Percentiles rank a stretch among this genome's conserved stretches.
Evolutionary conservation across 2,329 filamentous ascomycete genomes (phyloP).

Genomic region (Penicillium sp.): DNA sequence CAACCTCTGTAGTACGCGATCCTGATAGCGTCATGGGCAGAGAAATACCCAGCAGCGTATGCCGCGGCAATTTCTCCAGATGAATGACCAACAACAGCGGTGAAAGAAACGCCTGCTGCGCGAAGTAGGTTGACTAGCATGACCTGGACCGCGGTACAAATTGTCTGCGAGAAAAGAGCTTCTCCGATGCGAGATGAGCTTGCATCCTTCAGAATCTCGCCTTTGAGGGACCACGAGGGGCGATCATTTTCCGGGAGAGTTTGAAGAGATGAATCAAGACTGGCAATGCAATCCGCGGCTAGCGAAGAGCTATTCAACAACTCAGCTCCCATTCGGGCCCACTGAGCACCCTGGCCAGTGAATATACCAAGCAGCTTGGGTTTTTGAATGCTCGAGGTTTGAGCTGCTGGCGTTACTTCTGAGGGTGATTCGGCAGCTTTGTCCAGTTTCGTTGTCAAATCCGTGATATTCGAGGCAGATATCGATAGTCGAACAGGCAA

Average conservation of each 20-base stretch:
- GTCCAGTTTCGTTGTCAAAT: slow-evolving; percentile 10
- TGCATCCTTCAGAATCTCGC: slow-evolving; percentile 15
- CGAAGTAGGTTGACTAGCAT: slow-evolving; percentile 25
- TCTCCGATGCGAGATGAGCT: slow-evolving; percentile 16
- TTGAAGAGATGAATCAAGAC: slow-evolving; percentile 17
- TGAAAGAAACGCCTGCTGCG: slow-evolving; percentile 31
- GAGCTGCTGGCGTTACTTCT: slow-evolving; percentile 1
- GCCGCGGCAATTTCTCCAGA: slow-evolving; percentile 50
- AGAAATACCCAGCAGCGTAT: slow-evolving; percentile 46
- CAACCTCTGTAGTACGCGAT: slow-evolving; percentile 47
- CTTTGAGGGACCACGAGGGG: slow-evolving; percentile 19
- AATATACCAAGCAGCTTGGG: slow-evolving; percentile 24
- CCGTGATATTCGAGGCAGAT: slow-evolving; percentile 7
- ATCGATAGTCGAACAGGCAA: slow-evolving; percentile 15
- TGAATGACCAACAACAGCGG: slow-evolving; percentile 46
- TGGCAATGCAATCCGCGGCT: slow-evolving; percentile 9
- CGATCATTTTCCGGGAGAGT: slow-evolving; percentile 19
- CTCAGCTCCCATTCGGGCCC: slow-evolving; percentile 27
- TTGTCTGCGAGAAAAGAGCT: slow-evolving; percentile 22
- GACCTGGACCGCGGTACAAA: slow-evolving; percentile 29
- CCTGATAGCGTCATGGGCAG: slow-evolving; percentile 40
- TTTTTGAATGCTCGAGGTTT: slow-evolving; percentile 5
- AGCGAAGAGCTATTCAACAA: slow-evolving; percentile 11
- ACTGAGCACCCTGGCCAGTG: slow-evolving; percentile 33
- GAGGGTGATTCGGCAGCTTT: slow-evolving; percentile 2